Evolutionary conservation across 2,329 filamentous ascomycete genomes (phyloP), one percentile per base, ranked within the genome.

Genomic region (Colletotrichum gloeosporioides): DNA sequence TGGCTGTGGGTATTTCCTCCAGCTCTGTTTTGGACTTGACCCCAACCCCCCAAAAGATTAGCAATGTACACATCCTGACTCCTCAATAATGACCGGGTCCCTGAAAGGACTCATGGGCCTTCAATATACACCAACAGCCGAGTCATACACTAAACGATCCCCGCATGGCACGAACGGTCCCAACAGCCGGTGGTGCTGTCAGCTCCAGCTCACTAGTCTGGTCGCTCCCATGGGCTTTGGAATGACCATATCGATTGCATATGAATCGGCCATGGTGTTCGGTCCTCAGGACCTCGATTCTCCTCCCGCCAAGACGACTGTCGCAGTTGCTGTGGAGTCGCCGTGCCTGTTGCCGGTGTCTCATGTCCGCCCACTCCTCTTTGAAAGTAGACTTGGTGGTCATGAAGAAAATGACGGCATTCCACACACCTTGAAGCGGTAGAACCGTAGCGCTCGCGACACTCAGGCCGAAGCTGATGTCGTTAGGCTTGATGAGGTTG

Each of bases 391-490:
- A 65, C 85, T 87, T 89, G 78, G 89, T 95, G 2, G 94, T 94
- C 7, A 90, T 90, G 76, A 94, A 91, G 84, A 96, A 96, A 72
- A 97, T 95, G 69, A 95, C 86, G 34, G 92, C 90, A 81, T 96
- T 96, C 94, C 95, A 96, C 36, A 95, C 90, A 1, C 95, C 95
- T 82, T 96, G 95, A 2, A 95, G 87, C 0, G 95, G 94, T 6
- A 96, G 87, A 0, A 96, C 94, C 3, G 95, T 88, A 3, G 93
- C 92, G 8, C 93, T 92, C 2, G 91, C 90, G 67, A 95, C 89
- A 81, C 94, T 93, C 67, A 95, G 90, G 13, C 89, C 90, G 81
- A 92, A 96, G 74, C 88, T 90, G 34, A 89, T 87, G 10, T 85
- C 79, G 15, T 87, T 81, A 0, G 90, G 90, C 67, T 90, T 84